phyloP scores from a whole-genome alignment of 2,329 filamentous ascomycete species.

The Sordariomycetes sp. region DNA sequence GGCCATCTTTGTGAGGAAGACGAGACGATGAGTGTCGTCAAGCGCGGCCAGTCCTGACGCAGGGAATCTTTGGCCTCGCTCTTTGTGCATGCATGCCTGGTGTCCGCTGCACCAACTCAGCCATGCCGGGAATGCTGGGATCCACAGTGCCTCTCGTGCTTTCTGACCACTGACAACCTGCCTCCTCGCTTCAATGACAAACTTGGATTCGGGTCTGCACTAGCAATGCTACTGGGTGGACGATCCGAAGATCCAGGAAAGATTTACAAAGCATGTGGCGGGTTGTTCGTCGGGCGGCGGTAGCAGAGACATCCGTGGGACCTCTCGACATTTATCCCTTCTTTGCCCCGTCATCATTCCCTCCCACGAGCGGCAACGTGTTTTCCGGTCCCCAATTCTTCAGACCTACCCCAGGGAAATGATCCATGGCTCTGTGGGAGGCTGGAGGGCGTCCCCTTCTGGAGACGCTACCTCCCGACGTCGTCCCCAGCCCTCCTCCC shows the following conservation, averaged over 20 bases:
- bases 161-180: background rate
- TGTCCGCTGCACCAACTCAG: background rate
- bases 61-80: background rate
- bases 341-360: conserved; percentile 2
- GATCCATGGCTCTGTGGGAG: conserved; percentile 16
- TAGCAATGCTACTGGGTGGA: background rate
- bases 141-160: background rate
- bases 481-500: conserved; percentile 2
- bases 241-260: background rate
- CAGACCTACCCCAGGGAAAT: conserved; percentile 10
- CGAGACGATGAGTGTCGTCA: background rate
- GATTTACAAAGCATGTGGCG: background rate
- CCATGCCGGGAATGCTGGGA: background rate
- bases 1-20: background rate
- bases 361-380: conserved; percentile 8
- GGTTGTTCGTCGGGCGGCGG: background rate
- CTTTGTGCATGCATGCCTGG: background rate
- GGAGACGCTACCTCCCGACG: background rate
- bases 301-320: background rate
- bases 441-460: conserved; percentile 5
- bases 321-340: background rate
- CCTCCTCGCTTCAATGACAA: background rate
- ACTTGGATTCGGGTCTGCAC: background rate
- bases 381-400: background rate
- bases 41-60: background rate